These are phyloP conservation scores for Pythium insidiosum DNA, from an alignment of 352 stramenopile genomes.

Conservation along the genomic window DNA sequence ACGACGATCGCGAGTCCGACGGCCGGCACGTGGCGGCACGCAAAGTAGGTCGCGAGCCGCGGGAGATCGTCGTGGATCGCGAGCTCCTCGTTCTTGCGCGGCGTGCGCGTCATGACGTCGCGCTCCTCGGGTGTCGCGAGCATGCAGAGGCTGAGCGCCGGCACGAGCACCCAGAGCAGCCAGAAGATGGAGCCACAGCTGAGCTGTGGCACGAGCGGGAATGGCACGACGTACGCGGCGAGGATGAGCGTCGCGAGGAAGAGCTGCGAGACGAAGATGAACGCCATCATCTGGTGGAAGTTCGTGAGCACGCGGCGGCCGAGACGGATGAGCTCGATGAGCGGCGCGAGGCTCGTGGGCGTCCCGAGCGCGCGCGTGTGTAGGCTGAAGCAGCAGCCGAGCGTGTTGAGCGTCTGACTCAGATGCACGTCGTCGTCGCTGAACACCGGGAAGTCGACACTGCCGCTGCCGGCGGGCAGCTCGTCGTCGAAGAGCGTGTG, in stretches of 20 bases:
- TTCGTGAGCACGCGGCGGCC: slow-evolving; percentile 78
- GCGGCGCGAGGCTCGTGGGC: slow-evolving; percentile 39
- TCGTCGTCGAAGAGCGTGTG: slow-evolving; percentile 67
- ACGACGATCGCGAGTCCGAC: slow-evolving; percentile 43
- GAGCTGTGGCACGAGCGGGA: slow-evolving; percentile 67
- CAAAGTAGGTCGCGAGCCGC: slow-evolving; percentile 55
- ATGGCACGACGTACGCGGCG: slow-evolving; percentile 55
- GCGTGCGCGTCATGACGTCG: slow-evolving; percentile 78
- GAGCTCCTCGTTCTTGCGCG: slow-evolving; percentile 75
- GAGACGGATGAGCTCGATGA: slow-evolving; percentile 78
- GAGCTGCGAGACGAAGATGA: slow-evolving; percentile 82
- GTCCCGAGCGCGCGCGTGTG: slow-evolving; percentile 21
- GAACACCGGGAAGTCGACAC: slow-evolving; percentile 54
- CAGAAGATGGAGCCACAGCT: slow-evolving; percentile 77
- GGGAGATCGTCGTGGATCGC: slow-evolving; percentile 51
- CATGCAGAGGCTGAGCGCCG: slow-evolving; percentile 68
- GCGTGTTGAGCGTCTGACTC: slow-evolving; percentile 77
- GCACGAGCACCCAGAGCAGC: slow-evolving; percentile 76
- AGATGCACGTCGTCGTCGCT: slow-evolving; percentile 72
- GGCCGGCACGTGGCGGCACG: slow-evolving; percentile 62
- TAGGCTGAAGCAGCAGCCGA: slow-evolving; percentile 70
- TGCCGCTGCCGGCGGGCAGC: slow-evolving; percentile 41
- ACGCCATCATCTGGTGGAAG: slow-evolving; percentile 74
- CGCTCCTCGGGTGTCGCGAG: slow-evolving; percentile 60
- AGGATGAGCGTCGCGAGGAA: slow-evolving; percentile 73